Evolutionary conservation across 106 monocot species (phyloP).

Genomic region (Alisma plantagoaquatica): DNA sequence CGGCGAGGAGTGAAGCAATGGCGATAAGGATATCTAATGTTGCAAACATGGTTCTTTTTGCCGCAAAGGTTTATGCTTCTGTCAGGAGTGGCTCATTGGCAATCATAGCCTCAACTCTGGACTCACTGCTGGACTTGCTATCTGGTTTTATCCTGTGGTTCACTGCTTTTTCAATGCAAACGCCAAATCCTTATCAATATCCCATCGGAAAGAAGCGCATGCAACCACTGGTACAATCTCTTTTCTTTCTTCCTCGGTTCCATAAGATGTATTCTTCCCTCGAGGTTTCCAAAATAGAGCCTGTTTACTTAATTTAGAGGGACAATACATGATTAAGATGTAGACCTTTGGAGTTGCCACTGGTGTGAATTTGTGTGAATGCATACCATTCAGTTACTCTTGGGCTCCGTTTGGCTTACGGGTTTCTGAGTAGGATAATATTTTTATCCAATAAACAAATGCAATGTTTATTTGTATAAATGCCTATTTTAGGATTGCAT

Average conservation of each 20-base stretch:
- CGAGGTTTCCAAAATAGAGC: too few relatives aligned
- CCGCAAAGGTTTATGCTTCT: conserved; percentile 95
- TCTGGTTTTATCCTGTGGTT: conserved; percentile 99
- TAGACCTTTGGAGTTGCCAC: too few relatives aligned
- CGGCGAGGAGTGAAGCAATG: conserved; percentile 60
- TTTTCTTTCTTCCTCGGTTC: background rate
- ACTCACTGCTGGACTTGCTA: conserved; percentile 94
- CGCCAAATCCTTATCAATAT: conserved; percentile 80
- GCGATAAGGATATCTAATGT: conserved; percentile 84
- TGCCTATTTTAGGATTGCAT: too few relatives aligned
- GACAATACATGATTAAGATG: too few relatives aligned
- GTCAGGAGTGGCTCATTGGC: conserved; percentile 86
- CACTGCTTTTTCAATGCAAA: conserved; percentile 93
- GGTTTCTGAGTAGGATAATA: too few relatives aligned
- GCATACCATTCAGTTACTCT: too few relatives aligned
- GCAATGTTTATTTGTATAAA: too few relatives aligned
- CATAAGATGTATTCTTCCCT: too few relatives aligned
- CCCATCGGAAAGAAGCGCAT: conserved; percentile 97
- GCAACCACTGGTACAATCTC: conserved; percentile 77
- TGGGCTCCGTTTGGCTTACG: too few relatives aligned
- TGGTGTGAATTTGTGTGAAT: too few relatives aligned
- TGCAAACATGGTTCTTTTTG: conserved; percentile 84
- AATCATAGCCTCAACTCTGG: conserved; percentile 93
- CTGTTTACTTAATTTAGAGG: too few relatives aligned
- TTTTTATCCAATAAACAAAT: too few relatives aligned